Evolutionary conservation across 495 filamentous ascomycete genomes (phyloP).

Genomic region (Hypomontagnella monticulosa): DNA sequence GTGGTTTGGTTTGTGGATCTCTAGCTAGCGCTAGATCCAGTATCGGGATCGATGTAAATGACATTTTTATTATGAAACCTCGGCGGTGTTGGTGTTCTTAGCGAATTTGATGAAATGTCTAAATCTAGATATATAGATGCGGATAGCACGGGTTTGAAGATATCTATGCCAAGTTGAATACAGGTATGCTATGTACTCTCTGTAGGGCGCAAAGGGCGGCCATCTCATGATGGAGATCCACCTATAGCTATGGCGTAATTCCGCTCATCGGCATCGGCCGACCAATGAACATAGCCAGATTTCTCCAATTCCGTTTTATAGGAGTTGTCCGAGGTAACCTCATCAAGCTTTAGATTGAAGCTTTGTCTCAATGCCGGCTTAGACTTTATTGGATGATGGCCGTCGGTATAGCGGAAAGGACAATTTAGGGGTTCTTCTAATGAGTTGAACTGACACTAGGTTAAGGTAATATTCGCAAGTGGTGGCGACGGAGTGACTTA

Average conservation of each 20-base stretch:
- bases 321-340: no score
- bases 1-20: conserved; percentile 73
- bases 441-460: no score
- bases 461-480: not conserved
- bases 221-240: conserved; percentile 35
- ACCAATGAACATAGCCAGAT: conserved; percentile 22
- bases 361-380: not conserved
- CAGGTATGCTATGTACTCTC: not conserved
- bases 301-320: no score
- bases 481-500: no score
- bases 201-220: not conserved
- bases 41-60: conserved; percentile 82
- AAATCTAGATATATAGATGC: not conserved
- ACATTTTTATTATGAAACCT: conserved; percentile 48
- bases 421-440: no score
- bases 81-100: not conserved
- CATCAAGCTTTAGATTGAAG: not conserved
- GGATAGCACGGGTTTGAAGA: not conserved
- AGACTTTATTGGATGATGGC: not conserved
- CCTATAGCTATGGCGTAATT: conserved; percentile 44
- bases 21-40: conserved; percentile 77
- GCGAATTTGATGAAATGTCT: not conserved
- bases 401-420: no score
- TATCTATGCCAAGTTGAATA: not conserved
- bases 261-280: conserved; percentile 42